Base-by-base conservation (phyloP, 257 asterid genomes). In the Ocimum tenuiflorum region DNA sequence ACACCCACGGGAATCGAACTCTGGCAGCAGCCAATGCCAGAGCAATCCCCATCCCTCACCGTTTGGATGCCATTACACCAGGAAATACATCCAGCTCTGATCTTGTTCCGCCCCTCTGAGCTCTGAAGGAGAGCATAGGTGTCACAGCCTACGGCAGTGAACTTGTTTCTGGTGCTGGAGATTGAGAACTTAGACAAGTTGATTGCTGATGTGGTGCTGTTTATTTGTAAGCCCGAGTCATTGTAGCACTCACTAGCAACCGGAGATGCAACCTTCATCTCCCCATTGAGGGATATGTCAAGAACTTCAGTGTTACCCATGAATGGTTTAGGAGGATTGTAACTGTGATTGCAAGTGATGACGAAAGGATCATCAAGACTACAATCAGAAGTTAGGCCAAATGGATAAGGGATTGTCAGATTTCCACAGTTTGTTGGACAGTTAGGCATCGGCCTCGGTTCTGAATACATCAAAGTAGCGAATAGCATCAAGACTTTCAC, bases 21-120 rank as follows among this genome's bases (percentile, higher is more conserved):
- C 54, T 67, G 80, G 71, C 82, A 76, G 58, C 82, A 80, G 11
- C 85, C 81, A 53, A 70, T 27, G 10, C 82, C 85, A 0, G 62
- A 51, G 62, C 82, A 80, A 0, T 61, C 33, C 18, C 78, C 69
- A 1, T 58, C 20, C 4, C 29, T 24, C n/a, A 70, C 59, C 6
- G 9, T 29, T 1, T 58, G 63, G 2, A 50, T 4, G 2, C 68
- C 15, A 11, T 77, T 15, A 41, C 82, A 77, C 53, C 41, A 50
- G 0, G 82, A 69, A 8, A 61, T 63, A 39, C 82, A 77, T 8
- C 76, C 76, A 0, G 71, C 53, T 1, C 51, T 67, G 47, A 19
- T 56, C 12, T 38, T 27, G 33, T 42, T 53, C 62, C 50, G 23
- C 15, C 5, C 42, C 3, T 35, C 8, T 0, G 42, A 48, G 0